Conservation (phyloP, 768 basidiomycete species). For the Hebeloma cylindrosporum region DNA sequence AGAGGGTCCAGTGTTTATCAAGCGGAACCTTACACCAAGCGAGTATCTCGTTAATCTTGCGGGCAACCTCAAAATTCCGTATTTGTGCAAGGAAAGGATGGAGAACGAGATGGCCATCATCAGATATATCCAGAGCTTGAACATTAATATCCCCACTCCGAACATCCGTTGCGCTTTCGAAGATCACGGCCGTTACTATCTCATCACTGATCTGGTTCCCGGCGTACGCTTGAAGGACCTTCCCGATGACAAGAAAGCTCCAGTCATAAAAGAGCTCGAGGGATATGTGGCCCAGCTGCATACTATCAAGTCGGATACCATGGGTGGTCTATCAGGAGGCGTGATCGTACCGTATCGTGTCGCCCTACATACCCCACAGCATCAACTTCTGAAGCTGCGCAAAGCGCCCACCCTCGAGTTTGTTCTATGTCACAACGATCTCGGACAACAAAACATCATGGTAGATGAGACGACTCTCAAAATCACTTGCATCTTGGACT, state of each 20-base stretch:
- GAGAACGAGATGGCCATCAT: slow-evolving; percentile 1
- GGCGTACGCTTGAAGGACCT: not conserved
- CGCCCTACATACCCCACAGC: not conserved
- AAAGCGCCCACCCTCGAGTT: not conserved
- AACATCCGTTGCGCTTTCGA: slow-evolving; percentile 6
- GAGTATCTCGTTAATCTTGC: not conserved
- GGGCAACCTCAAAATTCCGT: not conserved
- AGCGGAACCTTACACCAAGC: slow-evolving; percentile 4
- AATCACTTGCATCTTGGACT: slow-evolving; percentile 3
- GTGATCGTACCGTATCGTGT: slow-evolving; percentile 5
- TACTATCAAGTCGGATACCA: not conserved
- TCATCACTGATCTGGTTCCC: slow-evolving; percentile 5
- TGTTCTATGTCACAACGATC: slow-evolving; percentile 6
- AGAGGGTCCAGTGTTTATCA: not conserved
- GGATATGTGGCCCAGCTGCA: slow-evolving; percentile 2
- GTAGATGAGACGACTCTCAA: slow-evolving; percentile 4
- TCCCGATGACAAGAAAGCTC: not conserved
- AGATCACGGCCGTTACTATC: slow-evolving; percentile 1
- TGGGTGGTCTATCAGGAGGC: not conserved
- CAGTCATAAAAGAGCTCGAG: not conserved
- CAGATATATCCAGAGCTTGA: not conserved
- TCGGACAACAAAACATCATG: slow-evolving; percentile 3
- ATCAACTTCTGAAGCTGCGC: not conserved
- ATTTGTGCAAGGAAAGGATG: slow-evolving; percentile 1
- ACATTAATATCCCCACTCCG: slow-evolving; percentile 2